Conservation (phyloP, 2,329 filamentous ascomycete species). For the Hypoxylon sp. region DNA sequence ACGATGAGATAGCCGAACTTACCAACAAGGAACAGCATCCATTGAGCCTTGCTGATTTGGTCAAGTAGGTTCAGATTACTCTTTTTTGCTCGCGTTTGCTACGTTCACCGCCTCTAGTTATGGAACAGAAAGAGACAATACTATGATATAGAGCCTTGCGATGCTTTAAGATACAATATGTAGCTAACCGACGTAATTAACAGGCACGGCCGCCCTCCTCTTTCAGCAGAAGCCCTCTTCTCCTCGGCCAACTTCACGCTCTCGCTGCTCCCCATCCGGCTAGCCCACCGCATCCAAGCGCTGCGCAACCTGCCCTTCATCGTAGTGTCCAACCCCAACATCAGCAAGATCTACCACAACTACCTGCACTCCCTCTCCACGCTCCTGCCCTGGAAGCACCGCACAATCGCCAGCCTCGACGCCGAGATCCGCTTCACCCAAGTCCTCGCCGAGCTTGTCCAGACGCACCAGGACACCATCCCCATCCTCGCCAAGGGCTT, state of each 20-base stretch:
- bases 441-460: constrained; percentile 93
- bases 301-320: constrained; percentile 96
- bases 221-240: constrained; percentile 84
- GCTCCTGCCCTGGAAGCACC: constrained; percentile 83
- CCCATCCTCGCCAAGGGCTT: constrained; percentile 93
- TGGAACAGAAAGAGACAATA: background rate
- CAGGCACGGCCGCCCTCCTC: constrained; percentile 84
- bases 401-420: constrained; percentile 80
- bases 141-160: constrained; percentile 1
- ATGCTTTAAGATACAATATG: background rate
- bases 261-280: constrained; percentile 88
- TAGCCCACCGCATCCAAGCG: constrained; percentile 94
- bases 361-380: constrained; percentile 95
- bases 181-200: constrained; percentile 12
- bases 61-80: constrained; percentile 73
- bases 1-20: constrained; percentile 84
- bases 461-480: constrained; percentile 95
- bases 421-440: constrained; percentile 94
- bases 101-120: constrained; percentile 24
- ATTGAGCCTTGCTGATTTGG: constrained; percentile 87
- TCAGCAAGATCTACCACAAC: constrained; percentile 94
- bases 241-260: constrained; percentile 96
- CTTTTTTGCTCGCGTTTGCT: constrained; percentile 1
- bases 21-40: constrained; percentile 84
- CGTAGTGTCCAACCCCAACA: constrained; percentile 97